Evolutionary conservation across 2,329 filamentous ascomycete genomes (phyloP), one percentile per base, ranked within the genome.

Genomic region (Penicillium sp.): DNA sequence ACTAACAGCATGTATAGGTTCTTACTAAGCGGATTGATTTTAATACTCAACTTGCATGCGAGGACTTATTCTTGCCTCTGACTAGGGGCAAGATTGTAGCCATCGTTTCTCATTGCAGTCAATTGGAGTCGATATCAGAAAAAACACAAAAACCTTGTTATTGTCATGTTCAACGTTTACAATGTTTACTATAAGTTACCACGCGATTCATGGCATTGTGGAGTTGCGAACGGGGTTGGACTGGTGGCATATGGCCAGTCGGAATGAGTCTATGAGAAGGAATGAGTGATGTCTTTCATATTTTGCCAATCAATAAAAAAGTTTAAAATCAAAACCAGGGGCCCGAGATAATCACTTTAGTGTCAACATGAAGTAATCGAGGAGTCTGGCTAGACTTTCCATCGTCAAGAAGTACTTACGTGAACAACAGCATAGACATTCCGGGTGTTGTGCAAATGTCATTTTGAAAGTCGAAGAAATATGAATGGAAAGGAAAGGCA

Each of bases 1-100:
- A 43, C 53, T 58, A 47, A 52, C 48, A 21, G 59, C 14, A 10
- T 43, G 26, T 26, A 39, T 48, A 71, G 68, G 68, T 56, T 72
- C 69, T 29, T 71, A 72, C 63, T 70, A 68, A 67, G 47, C 53
- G 47, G 24, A n/a, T 33, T 39, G 50, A 52, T 51, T 14, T 33
- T 29, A 31, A 31, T 43, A 37, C 39, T 39, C 21, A 48, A 52
- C n/a, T 16, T 44, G 43, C 45, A 37, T 35, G 31, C 39, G 39
- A 35, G 27, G 21, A 48, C 31, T 53, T 16, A 31, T 41, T 44
- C 44, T 16, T 41, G 24, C 31, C 46, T 48, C 27, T 13, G 21
- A 39, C 13, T 24, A 33, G 31, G 37, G 46, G 47, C 44, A 31
- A 35, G n/a, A 31, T 48, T 52, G 22, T 44, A 53, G 37, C 11